phyloP scores from a whole-genome alignment of 345 rosid species.

The Camelina neglecta region DNA sequence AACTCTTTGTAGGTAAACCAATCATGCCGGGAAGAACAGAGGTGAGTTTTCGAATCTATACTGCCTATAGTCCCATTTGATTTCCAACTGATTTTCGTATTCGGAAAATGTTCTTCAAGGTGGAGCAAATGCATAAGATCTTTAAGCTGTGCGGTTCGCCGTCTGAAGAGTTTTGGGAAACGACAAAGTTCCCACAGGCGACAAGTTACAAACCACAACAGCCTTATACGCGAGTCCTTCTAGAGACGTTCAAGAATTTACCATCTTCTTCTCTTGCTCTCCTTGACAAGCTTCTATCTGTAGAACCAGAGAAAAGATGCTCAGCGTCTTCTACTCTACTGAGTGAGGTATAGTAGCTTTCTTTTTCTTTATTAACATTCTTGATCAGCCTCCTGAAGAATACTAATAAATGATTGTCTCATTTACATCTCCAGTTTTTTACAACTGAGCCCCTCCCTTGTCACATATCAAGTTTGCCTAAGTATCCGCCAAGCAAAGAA shows the following conservation, averaged over 20 bases:
- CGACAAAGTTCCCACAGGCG: slow-evolving; percentile 63
- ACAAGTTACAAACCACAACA: slow-evolving; percentile 83
- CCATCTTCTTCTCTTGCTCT: slow-evolving; percentile 65
- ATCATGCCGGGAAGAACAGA: slow-evolving; percentile 98
- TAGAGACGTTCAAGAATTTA: slow-evolving; percentile 60
- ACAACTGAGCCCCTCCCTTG: slow-evolving; percentile 66
- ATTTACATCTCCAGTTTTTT: slow-evolving; percentile 57
- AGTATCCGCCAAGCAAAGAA: slow-evolving; percentile 84
- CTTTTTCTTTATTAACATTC: background rate
- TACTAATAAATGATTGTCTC: slow-evolving; percentile 3
- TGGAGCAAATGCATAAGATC: slow-evolving; percentile 97
- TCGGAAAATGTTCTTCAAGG: slow-evolving; percentile 46
- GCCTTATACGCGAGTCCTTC: slow-evolving; percentile 60
- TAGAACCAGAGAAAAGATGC: slow-evolving; percentile 76
- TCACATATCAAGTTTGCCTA: slow-evolving; percentile 71
- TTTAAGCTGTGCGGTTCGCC: slow-evolving; percentile 96
- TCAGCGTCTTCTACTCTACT: slow-evolving; percentile 62
- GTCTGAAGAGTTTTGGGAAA: slow-evolving; percentile 78
- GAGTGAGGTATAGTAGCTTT: slow-evolving; percentile 53
- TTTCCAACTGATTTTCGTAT: background rate
- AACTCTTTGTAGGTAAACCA: slow-evolving; percentile 83
- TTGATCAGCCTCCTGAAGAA: background rate
- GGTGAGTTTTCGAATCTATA: slow-evolving; percentile 46
- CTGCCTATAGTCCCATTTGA: background rate
- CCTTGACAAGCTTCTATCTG: slow-evolving; percentile 64